phyloP scores from a whole-genome alignment of 495 filamentous ascomycete species.

The Penicillium riverlandense region DNA sequence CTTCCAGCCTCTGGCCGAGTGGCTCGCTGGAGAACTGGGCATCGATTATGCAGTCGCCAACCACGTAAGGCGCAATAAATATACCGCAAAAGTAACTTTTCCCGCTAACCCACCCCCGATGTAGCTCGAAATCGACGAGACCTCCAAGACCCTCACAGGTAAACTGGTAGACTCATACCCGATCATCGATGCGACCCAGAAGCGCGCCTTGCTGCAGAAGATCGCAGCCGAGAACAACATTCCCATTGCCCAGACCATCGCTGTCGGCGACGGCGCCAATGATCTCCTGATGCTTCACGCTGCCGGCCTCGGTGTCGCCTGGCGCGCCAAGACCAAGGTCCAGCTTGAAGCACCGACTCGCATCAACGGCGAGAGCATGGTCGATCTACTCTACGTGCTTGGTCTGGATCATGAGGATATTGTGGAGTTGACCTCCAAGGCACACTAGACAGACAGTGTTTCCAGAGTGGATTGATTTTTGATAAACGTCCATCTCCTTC shows the following conservation, averaged over 20 bases:
- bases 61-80: conserved; percentile 38
- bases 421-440: conserved; percentile 32
- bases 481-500: too few relatives aligned
- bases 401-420: conserved; percentile 66
- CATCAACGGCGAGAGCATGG: conserved; percentile 70
- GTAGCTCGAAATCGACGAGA: conserved; percentile 59
- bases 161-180: conserved; percentile 58
- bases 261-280: conserved; percentile 92
- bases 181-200: conserved; percentile 78
- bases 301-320: conserved; percentile 86
- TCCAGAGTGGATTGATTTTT: too few relatives aligned
- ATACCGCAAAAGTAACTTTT: too few relatives aligned
- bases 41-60: conserved; percentile 87
- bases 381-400: conserved; percentile 78
- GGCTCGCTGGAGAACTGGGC: conserved; percentile 71
- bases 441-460: conserved; percentile 4
- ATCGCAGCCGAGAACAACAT: conserved; percentile 71
- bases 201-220: conserved; percentile 65
- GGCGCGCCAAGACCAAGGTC: conserved; percentile 87
- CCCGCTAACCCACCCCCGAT: too few relatives aligned
- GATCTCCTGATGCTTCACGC: conserved; percentile 87
- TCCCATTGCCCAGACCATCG: conserved; percentile 66
- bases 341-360: conserved; percentile 78
- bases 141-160: conserved; percentile 66
- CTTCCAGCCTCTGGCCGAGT: conserved; percentile 80